Conservation (phyloP, 1,284 basidiomycete species). For the Ceratorhiza oryzae-sativae region DNA sequence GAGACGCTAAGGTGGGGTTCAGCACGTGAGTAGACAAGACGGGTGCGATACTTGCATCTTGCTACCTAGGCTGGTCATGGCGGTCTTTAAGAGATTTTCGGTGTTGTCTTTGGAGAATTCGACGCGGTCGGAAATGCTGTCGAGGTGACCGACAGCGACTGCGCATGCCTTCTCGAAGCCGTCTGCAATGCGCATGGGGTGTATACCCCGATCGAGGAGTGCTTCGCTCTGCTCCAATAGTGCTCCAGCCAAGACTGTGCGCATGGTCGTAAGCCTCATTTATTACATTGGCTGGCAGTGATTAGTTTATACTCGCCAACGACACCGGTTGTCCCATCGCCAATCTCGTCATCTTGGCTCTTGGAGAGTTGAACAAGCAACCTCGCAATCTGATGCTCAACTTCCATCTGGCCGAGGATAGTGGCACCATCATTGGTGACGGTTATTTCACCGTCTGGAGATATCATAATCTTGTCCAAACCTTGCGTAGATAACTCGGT, state of each 20-base stretch:
- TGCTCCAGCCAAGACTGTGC: constrained; percentile 91
- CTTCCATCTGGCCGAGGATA: constrained; percentile 95
- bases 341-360: constrained; percentile 99
- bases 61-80: constrained; percentile 94
- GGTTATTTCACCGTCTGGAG: constrained; percentile 97
- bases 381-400: constrained; percentile 98
- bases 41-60: constrained; percentile 81
- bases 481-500: constrained; percentile 67
- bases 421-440: constrained; percentile 99
- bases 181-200: constrained; percentile 98
- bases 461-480: constrained; percentile 98
- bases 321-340: constrained; percentile 98
- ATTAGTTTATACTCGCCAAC: constrained; percentile 73
- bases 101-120: constrained; percentile 85
- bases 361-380: constrained; percentile 95
- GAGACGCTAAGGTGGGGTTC: constrained; percentile 73
- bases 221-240: constrained; percentile 89
- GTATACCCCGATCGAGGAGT: constrained; percentile 95
- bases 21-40: not conserved
- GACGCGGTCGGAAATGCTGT: constrained; percentile 91
- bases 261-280: not conserved
- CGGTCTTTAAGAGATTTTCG: constrained; percentile 89
- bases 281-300: no score
- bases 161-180: constrained; percentile 95
- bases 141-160: constrained; percentile 89